phyloP scores from a whole-genome alignment of 1,284 basidiomycete species.

The Gymnopus androsaceus region DNA sequence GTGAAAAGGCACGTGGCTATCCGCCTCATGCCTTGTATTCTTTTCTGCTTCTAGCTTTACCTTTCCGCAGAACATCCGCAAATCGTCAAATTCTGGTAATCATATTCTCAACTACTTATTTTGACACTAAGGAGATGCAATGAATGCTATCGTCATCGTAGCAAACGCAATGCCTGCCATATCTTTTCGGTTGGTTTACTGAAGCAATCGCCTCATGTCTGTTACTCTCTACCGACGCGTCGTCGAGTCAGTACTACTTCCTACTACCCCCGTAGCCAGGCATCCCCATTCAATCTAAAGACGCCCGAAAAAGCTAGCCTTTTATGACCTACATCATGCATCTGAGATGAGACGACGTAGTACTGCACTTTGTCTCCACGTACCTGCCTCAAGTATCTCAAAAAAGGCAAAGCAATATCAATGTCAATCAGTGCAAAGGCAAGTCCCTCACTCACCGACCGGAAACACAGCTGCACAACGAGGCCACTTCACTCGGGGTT shows the following conservation, averaged over 20 bases:
- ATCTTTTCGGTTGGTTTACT: no score
- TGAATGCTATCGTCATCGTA: no score
- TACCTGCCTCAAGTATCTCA: not conserved
- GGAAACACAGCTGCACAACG: conserved; percentile 6
- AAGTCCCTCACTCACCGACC: not conserved
- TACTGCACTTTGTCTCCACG: not conserved
- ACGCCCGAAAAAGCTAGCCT: no score
- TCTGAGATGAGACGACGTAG: no score
- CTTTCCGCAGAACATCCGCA: not conserved
- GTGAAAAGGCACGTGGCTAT: conserved; percentile 1
- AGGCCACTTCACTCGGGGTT: conserved; percentile 3
- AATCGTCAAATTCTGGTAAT: not conserved
- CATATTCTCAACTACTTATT: not conserved
- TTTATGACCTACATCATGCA: no score
- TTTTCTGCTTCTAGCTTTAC: not conserved
- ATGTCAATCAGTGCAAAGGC: not conserved
- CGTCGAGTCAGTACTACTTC: no score
- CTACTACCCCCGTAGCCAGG: no score
- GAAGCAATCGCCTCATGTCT: no score
- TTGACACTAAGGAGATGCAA: not conserved
- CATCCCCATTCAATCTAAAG: no score
- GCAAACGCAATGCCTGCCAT: no score
- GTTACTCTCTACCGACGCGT: no score
- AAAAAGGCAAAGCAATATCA: no score
- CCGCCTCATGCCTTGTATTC: not conserved